Evolutionary conservation across 148 eudicot species (phyloP), one percentile per base, ranked within the genome.

Genomic region (Gaultheria prostrata): DNA sequence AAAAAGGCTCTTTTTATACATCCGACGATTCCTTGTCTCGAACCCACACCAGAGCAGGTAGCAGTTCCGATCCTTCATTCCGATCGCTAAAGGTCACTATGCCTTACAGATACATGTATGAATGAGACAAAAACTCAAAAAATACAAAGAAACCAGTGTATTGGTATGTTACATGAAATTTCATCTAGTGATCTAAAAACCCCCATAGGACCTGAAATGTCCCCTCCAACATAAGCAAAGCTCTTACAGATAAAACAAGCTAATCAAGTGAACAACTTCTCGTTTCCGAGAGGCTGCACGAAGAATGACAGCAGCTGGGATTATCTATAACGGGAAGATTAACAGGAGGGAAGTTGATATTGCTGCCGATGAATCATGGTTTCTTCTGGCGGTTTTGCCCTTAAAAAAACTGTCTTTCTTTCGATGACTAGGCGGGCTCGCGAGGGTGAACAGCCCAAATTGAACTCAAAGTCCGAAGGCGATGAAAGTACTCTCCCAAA

Each of bases 401-500:
- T 20, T 20, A 80, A 28, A 59, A 32, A 6, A 80, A 21, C 28
- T 18, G 1, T 17, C 79, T 12, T 65, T 17, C 28, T 1, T 18
- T 35, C 17, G 48, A n/a, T 67, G 30, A 32, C 50, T 89, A 89
- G 75, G 90, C 79, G 15, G 92, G 89, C 35, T 93, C 93, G 49
- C 83, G 86, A 74, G 88, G 79, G 12, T 91, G 94, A 50, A 77
- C 86, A 77, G 92, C 56, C 95, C 98, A 95, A 69, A 86, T 79
- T 32, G 88, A 90, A 82, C 97, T 94, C 43, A 95, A 85, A 56
- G 91, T 90, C 79, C 94, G 89, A 15, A 95, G 94, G 75, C 98
- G 94, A 61, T 94, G 90, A 59, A 91, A 91, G 82, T 95, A 95
- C 88, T 95, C 97, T 50, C 98, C 99, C 74, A 97, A 88, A 14